Conservation (phyloP, 306 rosid species). For the Pterocarpus macrocarpus region DNA sequence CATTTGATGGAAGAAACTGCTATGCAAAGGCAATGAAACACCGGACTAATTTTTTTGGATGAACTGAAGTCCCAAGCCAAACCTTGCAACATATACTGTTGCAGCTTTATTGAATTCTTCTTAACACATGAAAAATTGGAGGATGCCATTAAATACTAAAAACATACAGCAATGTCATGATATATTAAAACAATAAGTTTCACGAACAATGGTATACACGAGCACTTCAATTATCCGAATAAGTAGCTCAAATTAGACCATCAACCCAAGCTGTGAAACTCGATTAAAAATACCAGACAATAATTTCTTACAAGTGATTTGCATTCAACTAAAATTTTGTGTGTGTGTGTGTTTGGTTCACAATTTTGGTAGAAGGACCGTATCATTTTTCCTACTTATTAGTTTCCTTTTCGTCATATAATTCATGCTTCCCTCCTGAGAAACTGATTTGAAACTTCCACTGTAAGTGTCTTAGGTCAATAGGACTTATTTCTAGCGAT, state of each 20-base stretch:
- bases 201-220: neutral
- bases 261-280: neutral
- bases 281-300: neutral
- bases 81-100: conserved; percentile 23
- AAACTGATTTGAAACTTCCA: neutral
- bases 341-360: no score
- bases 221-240: conserved; percentile 8
- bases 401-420: neutral
- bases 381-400: neutral
- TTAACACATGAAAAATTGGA: conserved; percentile 11
- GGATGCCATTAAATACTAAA: conserved; percentile 15
- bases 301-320: neutral
- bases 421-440: conserved; percentile 19
- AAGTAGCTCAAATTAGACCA: conserved; percentile 14
- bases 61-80: conserved; percentile 22
- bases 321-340: neutral
- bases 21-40: conserved; percentile 3
- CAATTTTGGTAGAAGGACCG: no score
- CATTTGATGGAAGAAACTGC: conserved; percentile 23
- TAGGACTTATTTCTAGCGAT: conserved; percentile 8
- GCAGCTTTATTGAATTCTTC: conserved; percentile 9
- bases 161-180: neutral
- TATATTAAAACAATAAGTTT: conserved; percentile 17
- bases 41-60: neutral
- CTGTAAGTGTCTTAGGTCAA: neutral